phyloP scores from a whole-genome alignment of 768 basidiomycete genomes.

The Kwoniella mangroviensis region DNA sequence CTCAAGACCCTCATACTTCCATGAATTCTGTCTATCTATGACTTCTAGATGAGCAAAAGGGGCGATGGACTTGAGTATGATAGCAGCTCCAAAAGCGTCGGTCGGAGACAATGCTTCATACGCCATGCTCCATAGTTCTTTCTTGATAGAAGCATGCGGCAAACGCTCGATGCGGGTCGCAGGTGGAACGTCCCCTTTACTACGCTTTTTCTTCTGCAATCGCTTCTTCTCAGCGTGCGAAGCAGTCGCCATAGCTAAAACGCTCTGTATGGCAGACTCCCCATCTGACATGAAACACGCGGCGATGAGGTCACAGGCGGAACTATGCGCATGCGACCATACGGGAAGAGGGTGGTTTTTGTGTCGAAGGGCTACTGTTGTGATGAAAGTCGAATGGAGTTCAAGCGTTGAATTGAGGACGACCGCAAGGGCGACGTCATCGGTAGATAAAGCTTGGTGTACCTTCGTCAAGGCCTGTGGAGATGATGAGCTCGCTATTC shows the following conservation, averaged over 20 bases:
- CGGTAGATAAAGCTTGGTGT: slow-evolving; percentile 26
- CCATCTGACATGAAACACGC: slow-evolving; percentile 57
- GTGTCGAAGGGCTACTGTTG: slow-evolving; percentile 62
- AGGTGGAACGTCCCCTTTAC: slow-evolving; percentile 14
- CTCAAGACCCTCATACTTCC: slow-evolving; percentile 43
- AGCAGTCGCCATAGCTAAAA: slow-evolving; percentile 40
- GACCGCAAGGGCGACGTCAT: not conserved
- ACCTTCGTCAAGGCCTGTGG: slow-evolving; percentile 35
- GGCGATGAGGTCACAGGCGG: slow-evolving; percentile 60
- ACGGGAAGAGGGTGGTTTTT: slow-evolving; percentile 57
- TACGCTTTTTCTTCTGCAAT: slow-evolving; percentile 18
- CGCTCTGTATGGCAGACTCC: slow-evolving; percentile 41
- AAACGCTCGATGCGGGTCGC: slow-evolving; percentile 28
- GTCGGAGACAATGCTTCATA: slow-evolving; percentile 67
- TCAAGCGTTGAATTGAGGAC: slow-evolving; percentile 59
- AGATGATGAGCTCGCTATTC: too few relatives aligned
- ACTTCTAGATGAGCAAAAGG: slow-evolving; percentile 70
- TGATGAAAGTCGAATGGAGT: slow-evolving; percentile 63
- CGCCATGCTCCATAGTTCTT: slow-evolving; percentile 71
- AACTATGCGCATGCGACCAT: slow-evolving; percentile 61
- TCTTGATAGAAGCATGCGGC: slow-evolving; percentile 59
- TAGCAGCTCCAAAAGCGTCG: slow-evolving; percentile 67
- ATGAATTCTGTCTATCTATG: slow-evolving; percentile 59
- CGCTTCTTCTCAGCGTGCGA: slow-evolving; percentile 44
- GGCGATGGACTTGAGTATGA: slow-evolving; percentile 67